Conservation (phyloP, 2,329 filamentous ascomycete species). For the Pseudomassariella vexata region DNA sequence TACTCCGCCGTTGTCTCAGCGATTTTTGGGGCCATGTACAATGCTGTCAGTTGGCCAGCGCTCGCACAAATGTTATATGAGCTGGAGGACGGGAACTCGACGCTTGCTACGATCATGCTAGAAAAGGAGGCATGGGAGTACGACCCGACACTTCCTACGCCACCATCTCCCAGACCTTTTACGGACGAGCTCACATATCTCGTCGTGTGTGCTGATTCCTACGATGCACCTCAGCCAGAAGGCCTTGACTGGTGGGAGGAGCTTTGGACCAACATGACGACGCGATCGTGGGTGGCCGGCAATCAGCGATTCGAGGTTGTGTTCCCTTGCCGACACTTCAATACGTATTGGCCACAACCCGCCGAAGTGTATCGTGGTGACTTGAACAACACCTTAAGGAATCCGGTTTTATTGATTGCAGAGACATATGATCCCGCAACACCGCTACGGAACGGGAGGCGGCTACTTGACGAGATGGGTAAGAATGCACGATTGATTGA, state of each 20-base stretch:
- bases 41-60: slow-evolving; percentile 34
- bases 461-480: slow-evolving; percentile 39
- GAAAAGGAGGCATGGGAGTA: slow-evolving; percentile 36
- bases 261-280: slow-evolving; percentile 42
- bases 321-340: slow-evolving; percentile 41
- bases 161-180: slow-evolving; percentile 22
- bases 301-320: slow-evolving; percentile 39
- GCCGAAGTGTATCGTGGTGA: slow-evolving; percentile 42
- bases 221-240: slow-evolving; percentile 34
- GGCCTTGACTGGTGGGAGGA: slow-evolving; percentile 38
- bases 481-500: slow-evolving; percentile 39
- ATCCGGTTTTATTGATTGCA: slow-evolving; percentile 41
- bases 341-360: slow-evolving; percentile 36
- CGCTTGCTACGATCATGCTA: slow-evolving; percentile 31
- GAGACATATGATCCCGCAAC: slow-evolving; percentile 46
- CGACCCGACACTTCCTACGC: slow-evolving; percentile 28
- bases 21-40: slow-evolving; percentile 38
- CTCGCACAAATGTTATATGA: slow-evolving; percentile 35
- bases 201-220: slow-evolving; percentile 41
- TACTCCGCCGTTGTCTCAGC: slow-evolving; percentile 34
- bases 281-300: slow-evolving; percentile 38
- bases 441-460: slow-evolving; percentile 39
- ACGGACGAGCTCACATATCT: slow-evolving; percentile 32
- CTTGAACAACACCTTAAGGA: slow-evolving; percentile 34
- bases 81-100: slow-evolving; percentile 38